Base-by-base conservation (phyloP, 352 stramenopile species). In the Phytophthora tubulina region DNA sequence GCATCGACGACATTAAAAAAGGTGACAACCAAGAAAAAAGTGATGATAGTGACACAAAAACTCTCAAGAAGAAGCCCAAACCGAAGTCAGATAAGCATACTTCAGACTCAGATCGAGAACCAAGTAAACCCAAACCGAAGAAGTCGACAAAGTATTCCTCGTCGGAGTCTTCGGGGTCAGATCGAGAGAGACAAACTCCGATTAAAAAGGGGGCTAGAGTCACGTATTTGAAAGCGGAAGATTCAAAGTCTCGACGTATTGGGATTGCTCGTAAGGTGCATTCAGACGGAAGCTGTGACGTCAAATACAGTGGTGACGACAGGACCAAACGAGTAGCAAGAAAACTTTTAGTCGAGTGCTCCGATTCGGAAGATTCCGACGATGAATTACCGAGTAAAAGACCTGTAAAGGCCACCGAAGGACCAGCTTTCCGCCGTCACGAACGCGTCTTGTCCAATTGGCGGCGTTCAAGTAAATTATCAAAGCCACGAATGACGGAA, bases 251-350 rank as follows among this genome's bases (percentile, higher is more conserved):
- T 3, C 62, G 71, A n/a, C 73, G 78, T 1, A 49, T 80, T 59
- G 75, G 76, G 6, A 56, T 45, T 35, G 67, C 90, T 8, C 67
- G 68, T 9, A 80, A 75, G 6, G 54, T 88, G 0, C 85, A 88
- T 56, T 74, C 73, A 0, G 77, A 95, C 35, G 75, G 78, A 10
- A 94, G 73, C 15, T 93, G 76, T 33, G 88, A 94, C 39, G 31
- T 96, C 2, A 51, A 76, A 53, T 96, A 93, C 60, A 54, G 70
- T 4, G 75, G 91, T 39, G 86, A 84, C 0, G 84, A 93, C 3
- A 70, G 45, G 1, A 48, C 58, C 11, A 85, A 81, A 33, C 70
- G 80, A 6, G 54, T 97, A 0, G 52, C 62, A 0, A 8, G 55
- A 38, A 69, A 63, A 11, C 32, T 73, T 39, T 27, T 87, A 6